Evolutionary conservation across 73 alveolate genomes (phyloP).

Genomic region (Tetrahymena thermophila): DNA sequence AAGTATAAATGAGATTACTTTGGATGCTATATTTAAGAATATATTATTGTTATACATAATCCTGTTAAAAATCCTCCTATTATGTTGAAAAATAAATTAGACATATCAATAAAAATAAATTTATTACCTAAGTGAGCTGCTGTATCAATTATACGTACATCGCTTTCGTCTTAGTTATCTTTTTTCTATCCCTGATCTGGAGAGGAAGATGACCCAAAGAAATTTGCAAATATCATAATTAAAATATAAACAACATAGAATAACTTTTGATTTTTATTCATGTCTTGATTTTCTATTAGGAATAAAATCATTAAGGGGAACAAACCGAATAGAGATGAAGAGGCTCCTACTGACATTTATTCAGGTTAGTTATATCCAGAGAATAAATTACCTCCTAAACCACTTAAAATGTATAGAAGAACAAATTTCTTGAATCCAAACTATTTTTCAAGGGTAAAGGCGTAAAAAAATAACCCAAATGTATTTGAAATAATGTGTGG

Average conservation of each 20-base stretch:
- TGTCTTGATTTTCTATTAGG: background rate
- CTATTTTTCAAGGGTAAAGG: background rate
- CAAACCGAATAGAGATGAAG: background rate
- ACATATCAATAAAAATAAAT: background rate
- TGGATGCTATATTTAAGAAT: background rate
- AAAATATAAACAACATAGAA: background rate
- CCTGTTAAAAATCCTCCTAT: background rate
- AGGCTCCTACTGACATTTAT: background rate
- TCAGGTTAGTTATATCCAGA: background rate
- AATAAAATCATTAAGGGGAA: background rate
- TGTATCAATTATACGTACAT: background rate
- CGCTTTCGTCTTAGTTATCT: background rate
- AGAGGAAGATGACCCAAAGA: background rate
- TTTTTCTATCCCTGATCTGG: background rate
- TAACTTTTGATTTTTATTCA: background rate
- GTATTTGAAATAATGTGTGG: background rate
- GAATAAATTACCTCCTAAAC: background rate
- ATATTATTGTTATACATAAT: background rate
- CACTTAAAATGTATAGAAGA: background rate
- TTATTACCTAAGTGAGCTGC: background rate
- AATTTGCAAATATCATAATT: background rate
- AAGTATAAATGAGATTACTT: background rate
- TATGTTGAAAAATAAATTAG: background rate
- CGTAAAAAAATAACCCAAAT: background rate
- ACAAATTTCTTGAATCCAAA: background rate